Conservation (phyloP, 2,329 filamentous ascomycete genomes). For the Hirsutella thompsonii region DNA sequence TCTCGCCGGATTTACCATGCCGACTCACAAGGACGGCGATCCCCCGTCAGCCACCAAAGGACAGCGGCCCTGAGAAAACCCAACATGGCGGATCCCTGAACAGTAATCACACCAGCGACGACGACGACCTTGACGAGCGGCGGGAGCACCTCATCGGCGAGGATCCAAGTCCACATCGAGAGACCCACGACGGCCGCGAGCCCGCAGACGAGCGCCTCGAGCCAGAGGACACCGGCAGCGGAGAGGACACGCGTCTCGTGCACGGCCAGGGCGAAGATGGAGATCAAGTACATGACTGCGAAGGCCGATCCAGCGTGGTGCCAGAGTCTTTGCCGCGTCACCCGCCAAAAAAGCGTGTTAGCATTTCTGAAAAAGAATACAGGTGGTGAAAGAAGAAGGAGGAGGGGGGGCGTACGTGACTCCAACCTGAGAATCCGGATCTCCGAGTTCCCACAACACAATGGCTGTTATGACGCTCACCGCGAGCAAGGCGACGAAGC, state of each 20-base stretch:
- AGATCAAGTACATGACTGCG: slow-evolving; percentile 9
- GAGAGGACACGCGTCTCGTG: slow-evolving; percentile 16
- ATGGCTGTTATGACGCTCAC: neutral
- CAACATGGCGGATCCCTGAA: slow-evolving; percentile 14
- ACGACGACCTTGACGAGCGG: slow-evolving; percentile 11
- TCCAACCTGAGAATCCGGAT: neutral
- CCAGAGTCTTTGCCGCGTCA: slow-evolving; percentile 17
- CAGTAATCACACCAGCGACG: slow-evolving; percentile 13
- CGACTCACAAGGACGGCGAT: no score
- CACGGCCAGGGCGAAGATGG: slow-evolving; percentile 9
- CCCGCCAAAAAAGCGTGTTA: neutral
- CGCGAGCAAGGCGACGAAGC: neutral
- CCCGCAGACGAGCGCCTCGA: slow-evolving; percentile 13
- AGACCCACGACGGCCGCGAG: slow-evolving; percentile 9
- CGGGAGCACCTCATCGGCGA: slow-evolving; percentile 9
- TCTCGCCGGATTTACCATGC: no score
- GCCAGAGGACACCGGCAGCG: slow-evolving; percentile 11
- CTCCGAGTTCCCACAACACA: neutral
- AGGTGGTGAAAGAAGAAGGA: no score
- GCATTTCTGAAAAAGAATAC: neutral
- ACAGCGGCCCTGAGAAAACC: slow-evolving; percentile 15
- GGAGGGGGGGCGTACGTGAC: neutral
- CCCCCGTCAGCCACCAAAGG: slow-evolving; percentile 12
- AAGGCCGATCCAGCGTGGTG: slow-evolving; percentile 10
- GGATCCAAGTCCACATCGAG: slow-evolving; percentile 10